Evolutionary conservation across 345 rosid species (phyloP).

Genomic region (Acer negundo): DNA sequence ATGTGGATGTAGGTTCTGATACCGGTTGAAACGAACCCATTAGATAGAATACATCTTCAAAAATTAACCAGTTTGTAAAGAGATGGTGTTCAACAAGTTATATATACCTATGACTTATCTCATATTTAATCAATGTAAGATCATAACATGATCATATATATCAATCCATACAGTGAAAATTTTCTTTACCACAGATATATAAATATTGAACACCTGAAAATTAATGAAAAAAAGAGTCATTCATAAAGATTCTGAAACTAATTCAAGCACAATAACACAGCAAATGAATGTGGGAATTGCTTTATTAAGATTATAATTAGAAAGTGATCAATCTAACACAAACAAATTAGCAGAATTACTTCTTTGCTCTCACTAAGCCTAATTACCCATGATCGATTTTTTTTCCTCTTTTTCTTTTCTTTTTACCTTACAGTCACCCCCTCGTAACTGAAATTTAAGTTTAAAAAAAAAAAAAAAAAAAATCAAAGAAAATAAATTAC

Average conservation of each 20-base stretch:
- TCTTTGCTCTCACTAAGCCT: neutral
- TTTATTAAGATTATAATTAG: conserved; percentile 15
- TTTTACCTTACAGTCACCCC: conserved; percentile 39
- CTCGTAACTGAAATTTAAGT: conserved; percentile 41
- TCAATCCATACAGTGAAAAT: too few species aligned
- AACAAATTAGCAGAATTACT: neutral
- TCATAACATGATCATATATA: too few species aligned
- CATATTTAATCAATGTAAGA: too few species aligned
- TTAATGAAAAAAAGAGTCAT: neutral
- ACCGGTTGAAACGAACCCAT: too few species aligned
- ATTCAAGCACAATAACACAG: neutral
- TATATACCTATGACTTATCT: too few species aligned
- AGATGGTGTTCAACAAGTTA: too few species aligned
- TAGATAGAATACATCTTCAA: too few species aligned
- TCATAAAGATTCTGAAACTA: neutral
- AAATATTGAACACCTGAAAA: neutral
- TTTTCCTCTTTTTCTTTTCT: neutral
- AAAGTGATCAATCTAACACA: neutral
- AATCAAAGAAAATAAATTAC: conserved; percentile 1
- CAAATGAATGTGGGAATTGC: neutral
- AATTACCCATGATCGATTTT: neutral
- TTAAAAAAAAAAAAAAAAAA: neutral
- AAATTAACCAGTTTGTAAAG: too few species aligned
- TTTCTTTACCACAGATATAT: too few species aligned
- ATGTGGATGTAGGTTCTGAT: too few species aligned